Base-by-base conservation (phyloP, 1,284 basidiomycete genomes). In the Vanrija sp. region DNA sequence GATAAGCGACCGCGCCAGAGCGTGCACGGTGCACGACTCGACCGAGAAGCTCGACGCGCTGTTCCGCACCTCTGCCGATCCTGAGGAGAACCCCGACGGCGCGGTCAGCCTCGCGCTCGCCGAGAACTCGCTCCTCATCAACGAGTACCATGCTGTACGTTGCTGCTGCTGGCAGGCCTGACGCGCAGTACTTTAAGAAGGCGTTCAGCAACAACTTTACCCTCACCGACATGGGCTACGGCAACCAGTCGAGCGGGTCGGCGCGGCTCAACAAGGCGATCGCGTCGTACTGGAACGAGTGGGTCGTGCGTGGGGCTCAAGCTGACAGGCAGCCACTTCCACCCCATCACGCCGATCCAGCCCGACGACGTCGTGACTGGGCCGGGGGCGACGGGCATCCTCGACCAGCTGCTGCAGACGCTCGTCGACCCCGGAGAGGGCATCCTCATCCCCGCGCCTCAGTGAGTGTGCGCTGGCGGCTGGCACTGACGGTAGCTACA, bases 391-490 rank as follows among this genome's bases (percentile, higher is more conserved):
- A 57, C 59, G 2, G 53, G 62, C 9, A 58, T 68, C 8, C 49
- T 73, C 41, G 71, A 73, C 54, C 67, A 70, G 41, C 65, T 74
- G 6, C 53, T 65, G 3, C 53, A 63, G 6, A 63, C 60, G 22
- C 51, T 72, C 6, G 63, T 65, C 15, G 69, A 74, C 45, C 45
- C 49, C 0, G 68, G 64, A 0, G 72, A 75, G 23, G 65, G 52
- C 1, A 60, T 71, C 31, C 50, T 75, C 15, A 56, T 72, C 15
- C 66, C 68, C 7, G 51, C 61, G 4, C 68, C 67, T 8, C 69
- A 64, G 54, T 56, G 19, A 41, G 54, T 56, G 4, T 1, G 2
- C 9, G 9, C 5, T 1, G 5, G 18, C 18, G 18, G 19, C 25
- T 44, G 18, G 20, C 19, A 6, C 10, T 24, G 36, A 35, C 31